Evolutionary conservation across 1,284 basidiomycete genomes (phyloP).

Genomic region (Gymnopus androsaceus): DNA sequence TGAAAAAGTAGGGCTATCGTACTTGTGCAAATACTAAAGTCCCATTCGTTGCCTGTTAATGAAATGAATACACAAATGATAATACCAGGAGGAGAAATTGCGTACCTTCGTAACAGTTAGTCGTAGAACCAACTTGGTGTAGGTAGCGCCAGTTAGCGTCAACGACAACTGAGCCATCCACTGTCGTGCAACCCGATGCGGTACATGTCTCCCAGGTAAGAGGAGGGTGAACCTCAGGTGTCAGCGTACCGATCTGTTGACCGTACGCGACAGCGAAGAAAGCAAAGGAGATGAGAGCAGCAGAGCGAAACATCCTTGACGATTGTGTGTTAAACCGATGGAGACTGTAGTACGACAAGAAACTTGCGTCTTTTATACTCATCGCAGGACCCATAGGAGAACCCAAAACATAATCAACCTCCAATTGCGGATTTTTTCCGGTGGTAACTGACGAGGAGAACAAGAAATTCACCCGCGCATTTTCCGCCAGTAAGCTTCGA

Average conservation of each 20-base stretch:
- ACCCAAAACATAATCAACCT: no score
- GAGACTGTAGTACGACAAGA: not conserved
- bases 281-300: constrained; percentile 11
- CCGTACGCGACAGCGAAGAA: constrained; percentile 6
- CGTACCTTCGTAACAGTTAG: no score
- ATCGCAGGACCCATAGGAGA: not conserved
- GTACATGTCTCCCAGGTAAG: no score
- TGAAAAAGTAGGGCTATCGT: constrained; percentile 44
- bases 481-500: not conserved
- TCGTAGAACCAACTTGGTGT: constrained; percentile 38
- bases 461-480: not conserved
- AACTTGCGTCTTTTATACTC: not conserved
- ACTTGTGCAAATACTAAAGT: constrained; percentile 38
- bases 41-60: constrained; percentile 40
- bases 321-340: constrained; percentile 5
- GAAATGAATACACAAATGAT: no score
- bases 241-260: no score
- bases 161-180: constrained; percentile 36
- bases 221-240: no score
- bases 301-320: constrained; percentile 11
- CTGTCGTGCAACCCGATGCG: constrained; percentile 36
- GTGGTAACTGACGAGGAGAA: no score
- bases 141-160: constrained; percentile 54
- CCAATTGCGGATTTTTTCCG: not conserved
- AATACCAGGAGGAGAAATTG: no score